Conservation (phyloP, 495 filamentous ascomycete genomes). For the Talaromyces borbonicus region DNA sequence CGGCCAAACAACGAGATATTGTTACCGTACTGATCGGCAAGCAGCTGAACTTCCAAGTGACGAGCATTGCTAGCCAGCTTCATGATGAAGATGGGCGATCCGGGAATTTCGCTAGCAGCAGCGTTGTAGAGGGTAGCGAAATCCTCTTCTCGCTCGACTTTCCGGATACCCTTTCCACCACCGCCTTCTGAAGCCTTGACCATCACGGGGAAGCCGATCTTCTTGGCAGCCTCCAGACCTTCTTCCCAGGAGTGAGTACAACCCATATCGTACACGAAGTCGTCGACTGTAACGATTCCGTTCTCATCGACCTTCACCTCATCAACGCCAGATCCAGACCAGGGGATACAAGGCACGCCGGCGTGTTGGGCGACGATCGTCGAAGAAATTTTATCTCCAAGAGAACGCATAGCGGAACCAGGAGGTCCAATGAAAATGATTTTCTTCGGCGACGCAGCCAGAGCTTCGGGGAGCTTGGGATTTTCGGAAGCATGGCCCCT, state of each 20-base stretch:
- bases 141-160: conserved; percentile 76
- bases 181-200: conserved; percentile 99
- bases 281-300: conserved; percentile 85
- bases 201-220: conserved; percentile 99
- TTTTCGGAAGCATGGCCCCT: conserved; percentile 99
- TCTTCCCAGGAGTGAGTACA: conserved; percentile 84
- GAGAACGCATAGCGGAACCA: conserved; percentile 94
- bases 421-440: conserved; percentile 98
- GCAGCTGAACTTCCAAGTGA: conserved; percentile 93
- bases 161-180: conserved; percentile 98
- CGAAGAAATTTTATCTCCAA: conserved; percentile 99
- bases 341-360: conserved; percentile 93
- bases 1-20: conserved; percentile 97
- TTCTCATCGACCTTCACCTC: conserved; percentile 66
- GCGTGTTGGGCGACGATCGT: conserved; percentile 99
- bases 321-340: conserved; percentile 90
- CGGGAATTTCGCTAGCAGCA: conserved; percentile 95
- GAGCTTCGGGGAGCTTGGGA: conserved; percentile 88
- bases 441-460: conserved; percentile 92
- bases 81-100: conserved; percentile 99
- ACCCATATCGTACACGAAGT: conserved; percentile 79
- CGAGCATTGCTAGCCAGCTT: conserved; percentile 94
- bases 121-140: conserved; percentile 85
- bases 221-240: conserved; percentile 71
- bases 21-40: conserved; percentile 98